Base-by-base conservation (phyloP, 2,329 filamentous ascomycete species). In the Apiospora malaysiana region DNA sequence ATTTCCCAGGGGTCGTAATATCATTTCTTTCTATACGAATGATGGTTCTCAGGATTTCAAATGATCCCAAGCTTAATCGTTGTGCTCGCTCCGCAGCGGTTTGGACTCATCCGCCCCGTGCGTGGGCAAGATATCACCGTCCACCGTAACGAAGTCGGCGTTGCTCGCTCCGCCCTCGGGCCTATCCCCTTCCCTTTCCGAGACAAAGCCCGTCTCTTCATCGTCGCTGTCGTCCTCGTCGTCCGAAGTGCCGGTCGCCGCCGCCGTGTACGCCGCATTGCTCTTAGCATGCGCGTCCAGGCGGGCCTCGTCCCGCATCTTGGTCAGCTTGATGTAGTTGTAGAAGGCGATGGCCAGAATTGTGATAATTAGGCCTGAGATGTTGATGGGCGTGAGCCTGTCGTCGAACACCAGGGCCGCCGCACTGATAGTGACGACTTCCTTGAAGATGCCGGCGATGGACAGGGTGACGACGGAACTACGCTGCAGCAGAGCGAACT, bases 391-490 rank as follows among this genome's bases (percentile, higher is more conserved):
- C 0, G 95, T 98, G 65, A 99, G 88, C 67, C 88, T 89, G 79
- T 99, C 96, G 76, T 96, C 89, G 84, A 98, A 99, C 4, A 97
- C 90, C 40, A 97, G 81, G 10, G 94, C 93, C 0, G 95, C 95
- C 0, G 94, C 94, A 51, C 90, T 92, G 77, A 99, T 98, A 18
- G 96, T 99, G 70, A 99, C 91, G 51, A 98, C 96, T 83, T 99
- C 96, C 81, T 99, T 99, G 87, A 99, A 98, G 73, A 99, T 98
- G 72, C 96, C 96, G 73, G 95, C 97, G 76, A 99, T 98, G 68
- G 93, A 97, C 65, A 99, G 87, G 0, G 96, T 98, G 68, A 99
- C 96, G 69, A 99, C 96, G 1, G 93, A 97, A 0, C 95, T 98
- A 66, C 96, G 93, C 84, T 98, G 93, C 75, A 99, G 88, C 73